Evolutionary conservation across 2,329 filamentous ascomycete genomes (phyloP).

Genomic region (Diplocarpon rosae): DNA sequence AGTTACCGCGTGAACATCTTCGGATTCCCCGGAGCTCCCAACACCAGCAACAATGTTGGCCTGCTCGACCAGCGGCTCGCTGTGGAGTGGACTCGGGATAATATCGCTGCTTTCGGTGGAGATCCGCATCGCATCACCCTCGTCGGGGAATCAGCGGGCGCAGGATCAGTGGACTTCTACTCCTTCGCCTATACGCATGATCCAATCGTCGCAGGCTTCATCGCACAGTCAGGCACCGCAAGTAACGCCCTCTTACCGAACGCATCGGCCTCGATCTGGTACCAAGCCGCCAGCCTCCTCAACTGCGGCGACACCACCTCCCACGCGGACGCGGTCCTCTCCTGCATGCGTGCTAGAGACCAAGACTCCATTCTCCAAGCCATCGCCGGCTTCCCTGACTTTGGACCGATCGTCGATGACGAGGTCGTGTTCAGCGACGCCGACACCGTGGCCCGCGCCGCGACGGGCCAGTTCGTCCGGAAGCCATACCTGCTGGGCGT

Average conservation of each 20-base stretch:
- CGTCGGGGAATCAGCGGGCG: constrained; percentile 34
- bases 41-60: constrained; percentile 29
- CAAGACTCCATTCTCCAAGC: neutral
- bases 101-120: constrained; percentile 38
- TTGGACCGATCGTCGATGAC: constrained; percentile 28
- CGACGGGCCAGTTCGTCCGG: constrained; percentile 32
- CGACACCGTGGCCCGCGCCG: constrained; percentile 34
- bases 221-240: constrained; percentile 1
- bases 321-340: neutral
- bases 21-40: constrained; percentile 14
- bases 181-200: constrained; percentile 30
- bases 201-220: constrained; percentile 17
- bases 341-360: neutral
- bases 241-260: neutral
- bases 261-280: neutral
- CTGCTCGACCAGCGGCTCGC: constrained; percentile 48
- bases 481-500: constrained; percentile 37
- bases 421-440: constrained; percentile 32
- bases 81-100: constrained; percentile 46
- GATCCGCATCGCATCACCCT: constrained; percentile 31
- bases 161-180: constrained; percentile 28
- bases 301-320: neutral
- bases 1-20: constrained; percentile 18
- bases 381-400: neutral
- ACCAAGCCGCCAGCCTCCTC: neutral